Conservation (phyloP, 495 filamentous ascomycete genomes). For the Aspergillus affinis region DNA sequence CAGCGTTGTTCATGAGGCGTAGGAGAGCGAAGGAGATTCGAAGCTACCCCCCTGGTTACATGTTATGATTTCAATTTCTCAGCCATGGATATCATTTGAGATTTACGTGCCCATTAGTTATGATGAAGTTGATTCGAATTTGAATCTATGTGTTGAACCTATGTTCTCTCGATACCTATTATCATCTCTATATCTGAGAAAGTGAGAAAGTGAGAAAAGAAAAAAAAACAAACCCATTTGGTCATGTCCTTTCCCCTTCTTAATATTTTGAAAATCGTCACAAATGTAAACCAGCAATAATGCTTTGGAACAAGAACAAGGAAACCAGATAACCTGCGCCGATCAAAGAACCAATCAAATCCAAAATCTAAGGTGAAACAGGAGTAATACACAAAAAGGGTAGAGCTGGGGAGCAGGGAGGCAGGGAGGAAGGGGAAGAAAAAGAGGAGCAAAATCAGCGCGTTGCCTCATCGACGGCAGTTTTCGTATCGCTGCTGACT, state of each 20-base stretch:
- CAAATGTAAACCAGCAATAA: background rate
- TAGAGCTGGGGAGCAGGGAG: slow-evolving; percentile 11
- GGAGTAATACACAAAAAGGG: slow-evolving; percentile 9
- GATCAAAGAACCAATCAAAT: background rate
- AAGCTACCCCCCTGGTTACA: background rate
- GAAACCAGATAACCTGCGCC: slow-evolving; percentile 16
- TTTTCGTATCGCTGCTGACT: slow-evolving; percentile 20
- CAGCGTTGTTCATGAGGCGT: background rate
- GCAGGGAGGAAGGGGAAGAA: slow-evolving; percentile 9
- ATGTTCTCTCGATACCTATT: background rate
- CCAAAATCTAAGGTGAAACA: background rate
- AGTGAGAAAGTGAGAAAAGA: background rate
- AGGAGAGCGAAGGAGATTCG: background rate
- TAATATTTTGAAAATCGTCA: slow-evolving; percentile 4
- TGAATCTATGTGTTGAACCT: slow-evolving; percentile 16
- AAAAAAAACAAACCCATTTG: too few relatives aligned
- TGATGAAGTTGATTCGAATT: slow-evolving; percentile 5
- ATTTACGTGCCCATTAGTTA: slow-evolving; percentile 1
- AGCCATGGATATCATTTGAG: slow-evolving; percentile 6
- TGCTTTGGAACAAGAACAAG: background rate
- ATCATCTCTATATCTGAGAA: background rate
- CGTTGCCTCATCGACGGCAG: slow-evolving; percentile 30
- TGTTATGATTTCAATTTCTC: background rate
- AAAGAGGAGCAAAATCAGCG: slow-evolving; percentile 21
- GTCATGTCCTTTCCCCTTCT: too few relatives aligned